Conservation (phyloP, 306 rosid genomes). For the Clitoria ternatea region DNA sequence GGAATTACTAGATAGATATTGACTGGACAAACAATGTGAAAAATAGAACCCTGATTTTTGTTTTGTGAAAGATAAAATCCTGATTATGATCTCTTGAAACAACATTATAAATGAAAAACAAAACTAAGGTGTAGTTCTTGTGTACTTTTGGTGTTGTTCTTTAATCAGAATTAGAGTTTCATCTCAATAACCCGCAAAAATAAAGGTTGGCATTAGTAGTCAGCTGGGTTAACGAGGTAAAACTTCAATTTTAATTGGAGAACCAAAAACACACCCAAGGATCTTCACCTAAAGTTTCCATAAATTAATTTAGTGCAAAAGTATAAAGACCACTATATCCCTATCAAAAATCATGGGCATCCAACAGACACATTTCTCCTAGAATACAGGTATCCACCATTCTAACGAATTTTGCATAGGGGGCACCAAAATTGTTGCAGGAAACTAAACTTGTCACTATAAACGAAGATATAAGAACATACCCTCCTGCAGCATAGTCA, state of each 20-base stretch:
- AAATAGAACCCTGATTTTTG: neutral
- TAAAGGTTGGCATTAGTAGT: too few relatives aligned
- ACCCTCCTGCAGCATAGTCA: conserved; percentile 98
- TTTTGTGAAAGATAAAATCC: too few relatives aligned
- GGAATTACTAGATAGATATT: neutral
- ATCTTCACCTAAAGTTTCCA: too few relatives aligned
- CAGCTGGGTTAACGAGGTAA: too few relatives aligned
- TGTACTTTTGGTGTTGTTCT: too few relatives aligned
- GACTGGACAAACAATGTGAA: neutral
- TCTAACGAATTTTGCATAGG: neutral
- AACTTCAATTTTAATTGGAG: too few relatives aligned
- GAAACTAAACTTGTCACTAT: neutral
- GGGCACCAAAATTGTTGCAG: neutral
- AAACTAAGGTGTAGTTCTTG: too few relatives aligned
- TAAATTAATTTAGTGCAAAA: neutral
- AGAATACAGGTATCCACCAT: neutral
- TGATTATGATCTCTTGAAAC: neutral
- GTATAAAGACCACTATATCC: neutral
- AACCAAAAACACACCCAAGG: too few relatives aligned
- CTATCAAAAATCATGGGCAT: neutral
- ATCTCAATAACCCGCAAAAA: too few relatives aligned
- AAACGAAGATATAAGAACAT: conserved; percentile 30
- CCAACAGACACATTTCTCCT: neutral
- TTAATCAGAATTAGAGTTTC: too few relatives aligned
- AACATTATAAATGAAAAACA: too few relatives aligned